These are phyloP conservation scores for Ophiosphaerella narmari DNA, from an alignment of 2,329 filamentous ascomycete genomes.

Conservation along the genomic window DNA sequence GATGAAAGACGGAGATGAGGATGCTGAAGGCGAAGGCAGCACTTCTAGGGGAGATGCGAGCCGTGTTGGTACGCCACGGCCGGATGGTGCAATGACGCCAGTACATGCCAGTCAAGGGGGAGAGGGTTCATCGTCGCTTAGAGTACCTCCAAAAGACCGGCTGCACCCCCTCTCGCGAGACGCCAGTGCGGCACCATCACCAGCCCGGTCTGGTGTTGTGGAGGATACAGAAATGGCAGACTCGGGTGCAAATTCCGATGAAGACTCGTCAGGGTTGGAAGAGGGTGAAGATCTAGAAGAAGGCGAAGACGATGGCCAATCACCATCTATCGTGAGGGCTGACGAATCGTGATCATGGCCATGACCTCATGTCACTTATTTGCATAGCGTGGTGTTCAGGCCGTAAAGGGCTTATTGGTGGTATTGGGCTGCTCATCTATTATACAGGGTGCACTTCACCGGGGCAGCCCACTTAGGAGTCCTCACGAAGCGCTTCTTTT, in stretches of 20 bases:
- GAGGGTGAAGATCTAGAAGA: slow-evolving; percentile 40
- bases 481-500: slow-evolving; percentile 45
- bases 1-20: slow-evolving; percentile 50
- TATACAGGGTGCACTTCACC: background rate
- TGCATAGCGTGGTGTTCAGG: slow-evolving; percentile 45
- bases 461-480: slow-evolving; percentile 12
- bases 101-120: slow-evolving; percentile 41
- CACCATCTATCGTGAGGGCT: slow-evolving; percentile 28
- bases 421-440: background rate
- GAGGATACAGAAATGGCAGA: slow-evolving; percentile 42
- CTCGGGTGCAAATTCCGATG: slow-evolving; percentile 22
- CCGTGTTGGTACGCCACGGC: slow-evolving; percentile 51
- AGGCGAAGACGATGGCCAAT: slow-evolving; percentile 35
- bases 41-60: slow-evolving; percentile 46
- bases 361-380: slow-evolving; percentile 5
- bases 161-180: slow-evolving; percentile 38
- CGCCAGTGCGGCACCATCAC: slow-evolving; percentile 31
- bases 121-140: slow-evolving; percentile 33
- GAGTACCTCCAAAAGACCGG: slow-evolving; percentile 38
- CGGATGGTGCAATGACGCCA: slow-evolving; percentile 49
- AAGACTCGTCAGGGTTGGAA: slow-evolving; percentile 40
- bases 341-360: slow-evolving; percentile 32
- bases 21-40: slow-evolving; percentile 47
- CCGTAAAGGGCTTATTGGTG: slow-evolving; percentile 1
- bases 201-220: slow-evolving; percentile 25